phyloP scores from a whole-genome alignment of 1,139 yeast species.

The Saccharomyces hybrid region DNA sequence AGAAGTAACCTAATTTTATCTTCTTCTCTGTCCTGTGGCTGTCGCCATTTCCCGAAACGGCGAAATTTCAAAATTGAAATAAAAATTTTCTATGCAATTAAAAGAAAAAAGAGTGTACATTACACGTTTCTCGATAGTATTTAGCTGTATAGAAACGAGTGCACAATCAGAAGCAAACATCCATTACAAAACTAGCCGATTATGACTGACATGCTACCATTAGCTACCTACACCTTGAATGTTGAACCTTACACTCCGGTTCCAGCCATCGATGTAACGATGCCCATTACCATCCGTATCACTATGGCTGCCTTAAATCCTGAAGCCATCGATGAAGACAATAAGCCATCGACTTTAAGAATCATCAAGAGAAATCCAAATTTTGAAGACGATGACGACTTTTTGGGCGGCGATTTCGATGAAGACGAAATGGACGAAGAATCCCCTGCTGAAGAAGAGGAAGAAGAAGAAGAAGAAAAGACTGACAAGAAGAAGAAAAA shows the following conservation, averaged over 20 bases:
- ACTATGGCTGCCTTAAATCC: slow-evolving; percentile 97
- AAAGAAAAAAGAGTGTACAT: neutral
- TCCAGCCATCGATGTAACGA: slow-evolving; percentile 78
- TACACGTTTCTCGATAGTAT: neutral
- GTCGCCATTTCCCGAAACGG: neutral
- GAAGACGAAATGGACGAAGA: slow-evolving; percentile 43
- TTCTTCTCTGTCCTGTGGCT: no score
- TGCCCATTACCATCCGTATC: slow-evolving; percentile 82
- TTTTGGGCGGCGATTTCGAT: slow-evolving; percentile 47
- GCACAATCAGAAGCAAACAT: neutral
- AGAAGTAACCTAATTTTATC: no score
- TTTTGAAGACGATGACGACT: slow-evolving; percentile 40
- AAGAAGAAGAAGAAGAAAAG: slow-evolving; percentile 30
- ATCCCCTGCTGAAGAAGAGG: slow-evolving; percentile 30
- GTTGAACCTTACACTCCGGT: slow-evolving; percentile 80
- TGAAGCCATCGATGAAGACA: slow-evolving; percentile 68
- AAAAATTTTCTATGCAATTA: neutral
- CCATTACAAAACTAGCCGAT: slow-evolving; percentile 6
- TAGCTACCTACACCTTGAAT: slow-evolving; percentile 79
- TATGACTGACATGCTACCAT: slow-evolving; percentile 69
- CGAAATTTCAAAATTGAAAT: neutral
- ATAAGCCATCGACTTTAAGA: slow-evolving; percentile 81
- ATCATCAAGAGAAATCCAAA: slow-evolving; percentile 67
- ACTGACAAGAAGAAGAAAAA: slow-evolving; percentile 25
- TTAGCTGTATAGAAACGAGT: neutral